phyloP scores from a whole-genome alignment of 768 basidiomycete species.

The Astraeus odoratus region DNA sequence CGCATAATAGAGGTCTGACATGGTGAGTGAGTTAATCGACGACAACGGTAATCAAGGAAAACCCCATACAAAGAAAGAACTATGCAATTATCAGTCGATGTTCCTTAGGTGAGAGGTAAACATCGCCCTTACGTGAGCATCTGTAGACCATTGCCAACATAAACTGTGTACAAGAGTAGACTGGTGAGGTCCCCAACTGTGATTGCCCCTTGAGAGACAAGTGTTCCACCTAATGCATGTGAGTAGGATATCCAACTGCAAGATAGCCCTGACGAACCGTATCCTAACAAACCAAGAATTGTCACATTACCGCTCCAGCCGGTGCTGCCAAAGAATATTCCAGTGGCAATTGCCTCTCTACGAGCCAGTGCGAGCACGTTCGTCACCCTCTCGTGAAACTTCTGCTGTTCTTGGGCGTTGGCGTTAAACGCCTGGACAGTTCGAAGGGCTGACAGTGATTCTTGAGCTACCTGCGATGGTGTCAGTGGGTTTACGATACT shows the following conservation, averaged over 20 bases:
- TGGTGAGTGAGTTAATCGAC: not conserved
- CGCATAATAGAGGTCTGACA: conserved; percentile 88
- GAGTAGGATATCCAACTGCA: not conserved
- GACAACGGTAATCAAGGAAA: not conserved
- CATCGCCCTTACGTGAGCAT: conserved; percentile 59
- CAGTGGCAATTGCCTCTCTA: conserved; percentile 85
- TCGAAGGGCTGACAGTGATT: conserved; percentile 79
- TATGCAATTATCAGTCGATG: conserved; percentile 11
- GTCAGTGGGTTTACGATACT: not conserved
- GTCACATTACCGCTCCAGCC: conserved; percentile 95
- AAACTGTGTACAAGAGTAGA: conserved; percentile 85
- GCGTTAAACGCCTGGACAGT: conserved; percentile 94
- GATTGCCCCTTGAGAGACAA: conserved; percentile 84
- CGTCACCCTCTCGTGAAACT: conserved; percentile 63
- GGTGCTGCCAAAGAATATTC: conserved; percentile 88
- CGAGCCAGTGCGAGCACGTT: conserved; percentile 67
- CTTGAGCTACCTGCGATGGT: conserved; percentile 63
- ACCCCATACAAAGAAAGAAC: conserved; percentile 34
- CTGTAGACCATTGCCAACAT: conserved; percentile 74
- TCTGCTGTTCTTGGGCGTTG: conserved; percentile 61
- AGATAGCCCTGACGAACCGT: conserved; percentile 46
- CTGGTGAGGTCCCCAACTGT: conserved; percentile 90
- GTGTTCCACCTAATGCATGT: conserved; percentile 62
- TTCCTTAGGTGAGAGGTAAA: not conserved
- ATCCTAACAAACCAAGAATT: conserved; percentile 80